Conservation (phyloP, 306 rosid species). For the Cucurbita argyrosperma region DNA sequence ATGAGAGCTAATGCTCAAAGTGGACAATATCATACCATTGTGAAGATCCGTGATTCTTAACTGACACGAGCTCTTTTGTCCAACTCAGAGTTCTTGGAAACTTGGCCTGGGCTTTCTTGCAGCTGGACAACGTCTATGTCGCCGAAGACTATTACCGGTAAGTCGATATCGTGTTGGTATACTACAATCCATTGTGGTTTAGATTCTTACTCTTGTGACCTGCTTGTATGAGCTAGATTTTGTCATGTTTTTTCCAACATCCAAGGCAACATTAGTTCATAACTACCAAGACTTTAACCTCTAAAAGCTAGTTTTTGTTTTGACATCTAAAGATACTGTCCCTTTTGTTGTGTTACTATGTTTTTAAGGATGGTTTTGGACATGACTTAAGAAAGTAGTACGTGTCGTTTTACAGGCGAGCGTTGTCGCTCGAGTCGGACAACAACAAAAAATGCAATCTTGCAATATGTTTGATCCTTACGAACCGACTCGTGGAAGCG, state of each 20-base stretch:
- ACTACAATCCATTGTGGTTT: too few relatives aligned
- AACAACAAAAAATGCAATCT: constrained; percentile 86
- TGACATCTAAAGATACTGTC: too few relatives aligned
- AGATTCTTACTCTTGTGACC: too few relatives aligned
- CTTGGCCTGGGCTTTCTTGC: constrained; percentile 95
- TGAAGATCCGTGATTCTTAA: too few relatives aligned
- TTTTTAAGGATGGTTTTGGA: too few relatives aligned
- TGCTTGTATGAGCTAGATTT: neutral
- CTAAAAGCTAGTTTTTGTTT: too few relatives aligned
- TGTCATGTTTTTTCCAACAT: neutral
- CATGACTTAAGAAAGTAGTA: too few relatives aligned
- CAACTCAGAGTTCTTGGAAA: constrained; percentile 62
- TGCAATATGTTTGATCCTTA: constrained; percentile 73
- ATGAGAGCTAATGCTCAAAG: too few relatives aligned
- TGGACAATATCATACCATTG: too few relatives aligned
- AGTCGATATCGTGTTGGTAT: neutral
- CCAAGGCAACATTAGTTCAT: neutral
- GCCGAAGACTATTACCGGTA: constrained; percentile 77
- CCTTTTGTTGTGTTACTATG: too few relatives aligned
- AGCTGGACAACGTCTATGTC: constrained; percentile 37
- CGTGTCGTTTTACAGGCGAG: constrained; percentile 33
- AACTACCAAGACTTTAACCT: neutral
- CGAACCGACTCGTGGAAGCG: constrained; percentile 59
- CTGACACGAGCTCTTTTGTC: neutral
- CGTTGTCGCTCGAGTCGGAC: constrained; percentile 63